Conservation (phyloP, 306 rosid species). For the Nissolia schottii region DNA sequence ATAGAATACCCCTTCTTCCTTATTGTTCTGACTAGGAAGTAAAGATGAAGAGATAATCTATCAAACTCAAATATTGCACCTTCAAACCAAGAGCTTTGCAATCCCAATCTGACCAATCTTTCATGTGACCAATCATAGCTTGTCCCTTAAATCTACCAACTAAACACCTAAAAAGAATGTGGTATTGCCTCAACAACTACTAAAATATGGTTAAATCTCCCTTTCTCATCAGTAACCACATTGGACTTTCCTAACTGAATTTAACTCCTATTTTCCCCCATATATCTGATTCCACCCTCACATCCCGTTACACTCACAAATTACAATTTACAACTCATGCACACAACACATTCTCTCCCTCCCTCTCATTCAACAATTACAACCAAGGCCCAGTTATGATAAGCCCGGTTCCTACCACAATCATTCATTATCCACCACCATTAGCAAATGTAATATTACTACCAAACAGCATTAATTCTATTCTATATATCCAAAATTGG, state of each 20-base stretch:
- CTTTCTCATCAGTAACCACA: not conserved
- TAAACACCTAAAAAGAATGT: not conserved
- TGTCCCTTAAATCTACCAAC: not conserved
- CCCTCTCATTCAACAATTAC: no score
- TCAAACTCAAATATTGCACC: not conserved
- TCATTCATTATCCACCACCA: not conserved
- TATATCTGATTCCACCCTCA: no score
- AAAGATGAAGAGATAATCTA: not conserved
- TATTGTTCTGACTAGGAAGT: not conserved
- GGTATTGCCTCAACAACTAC: not conserved
- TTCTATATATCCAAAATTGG: not conserved
- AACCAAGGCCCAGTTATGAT: no score
- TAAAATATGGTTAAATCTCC: not conserved
- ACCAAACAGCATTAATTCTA: slow-evolving; percentile 5
- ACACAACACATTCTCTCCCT: no score
- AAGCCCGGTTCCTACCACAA: no score
- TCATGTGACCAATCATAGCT: not conserved
- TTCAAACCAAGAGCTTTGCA: not conserved
- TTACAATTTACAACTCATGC: no score
- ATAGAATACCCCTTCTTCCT: not conserved
- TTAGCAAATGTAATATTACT: not conserved
- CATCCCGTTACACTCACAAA: no score
- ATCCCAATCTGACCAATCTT: not conserved
- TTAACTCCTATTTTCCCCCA: no score
- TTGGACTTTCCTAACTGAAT: no score